Evolutionary conservation across 768 basidiomycete genomes (phyloP).

Genomic region (Leucosporidium scottii): DNA sequence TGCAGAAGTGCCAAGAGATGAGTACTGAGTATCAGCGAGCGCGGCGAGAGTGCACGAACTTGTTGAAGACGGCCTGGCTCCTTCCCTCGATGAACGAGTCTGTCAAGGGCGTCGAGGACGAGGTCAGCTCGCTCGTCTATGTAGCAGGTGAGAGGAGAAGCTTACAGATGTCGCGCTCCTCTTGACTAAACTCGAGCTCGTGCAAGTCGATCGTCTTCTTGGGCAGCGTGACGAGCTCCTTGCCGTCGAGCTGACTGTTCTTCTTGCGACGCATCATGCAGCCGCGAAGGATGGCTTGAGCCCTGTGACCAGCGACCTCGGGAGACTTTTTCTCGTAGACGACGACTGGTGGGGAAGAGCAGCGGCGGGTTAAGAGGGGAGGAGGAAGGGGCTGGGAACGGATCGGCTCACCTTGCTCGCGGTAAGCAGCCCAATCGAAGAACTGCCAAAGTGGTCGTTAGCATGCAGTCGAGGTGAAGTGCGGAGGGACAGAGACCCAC

Average conservation of each 20-base stretch:
- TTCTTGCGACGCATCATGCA: slow-evolving; percentile 69
- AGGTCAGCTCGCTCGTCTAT: neutral
- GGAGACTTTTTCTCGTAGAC: slow-evolving; percentile 51
- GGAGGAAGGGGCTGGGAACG: neutral
- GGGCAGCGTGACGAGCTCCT: slow-evolving; percentile 7
- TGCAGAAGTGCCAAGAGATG: slow-evolving; percentile 29
- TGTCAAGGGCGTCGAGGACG: slow-evolving; percentile 14
- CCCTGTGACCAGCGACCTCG: slow-evolving; percentile 58
- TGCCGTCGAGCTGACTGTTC: slow-evolving; percentile 39
- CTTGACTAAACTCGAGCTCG: slow-evolving; percentile 39
- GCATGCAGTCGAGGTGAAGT: too few species aligned
- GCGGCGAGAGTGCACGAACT: neutral
- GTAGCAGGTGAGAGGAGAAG: slow-evolving; percentile 40
- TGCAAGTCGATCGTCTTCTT: slow-evolving; percentile 13
- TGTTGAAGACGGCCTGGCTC: slow-evolving; percentile 41
- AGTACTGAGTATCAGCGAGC: too few species aligned
- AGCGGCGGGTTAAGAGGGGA: neutral
- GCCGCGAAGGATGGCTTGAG: slow-evolving; percentile 61
- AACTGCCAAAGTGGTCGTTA: too few species aligned
- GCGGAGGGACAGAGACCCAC: too few species aligned
- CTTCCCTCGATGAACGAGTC: slow-evolving; percentile 40
- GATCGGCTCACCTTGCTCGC: neutral
- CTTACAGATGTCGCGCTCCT: slow-evolving; percentile 39
- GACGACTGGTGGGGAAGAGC: neutral
- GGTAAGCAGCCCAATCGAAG: too few species aligned